phyloP scores from a whole-genome alignment of 2,329 filamentous ascomycete species.

The Penicillium rolfsii region DNA sequence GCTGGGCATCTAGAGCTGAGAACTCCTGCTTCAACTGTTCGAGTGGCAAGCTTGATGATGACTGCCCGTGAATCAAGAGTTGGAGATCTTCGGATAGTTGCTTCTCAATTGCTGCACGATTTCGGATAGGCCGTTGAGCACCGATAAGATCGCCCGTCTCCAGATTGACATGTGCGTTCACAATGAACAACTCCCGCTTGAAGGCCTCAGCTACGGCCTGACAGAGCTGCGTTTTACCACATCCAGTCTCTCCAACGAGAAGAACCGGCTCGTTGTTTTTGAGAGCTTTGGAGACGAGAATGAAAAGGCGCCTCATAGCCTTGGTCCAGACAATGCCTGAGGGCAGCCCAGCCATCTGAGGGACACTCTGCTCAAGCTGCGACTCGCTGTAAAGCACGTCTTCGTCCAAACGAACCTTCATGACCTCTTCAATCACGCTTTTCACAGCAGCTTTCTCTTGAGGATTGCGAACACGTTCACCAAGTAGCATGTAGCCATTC shows the following conservation, averaged over 20 bases:
- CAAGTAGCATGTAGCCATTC: constrained; percentile 95
- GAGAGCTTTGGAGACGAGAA: constrained; percentile 84
- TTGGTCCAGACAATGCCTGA: constrained; percentile 82
- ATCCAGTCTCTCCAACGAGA: constrained; percentile 93
- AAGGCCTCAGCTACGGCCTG: constrained; percentile 86
- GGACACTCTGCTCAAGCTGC: constrained; percentile 59
- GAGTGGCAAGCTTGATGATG: constrained; percentile 45
- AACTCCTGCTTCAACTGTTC: constrained; percentile 65
- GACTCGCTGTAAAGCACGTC: constrained; percentile 70
- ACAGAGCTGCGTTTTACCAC: constrained; percentile 95
- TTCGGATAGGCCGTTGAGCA: constrained; percentile 87
- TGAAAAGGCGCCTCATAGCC: constrained; percentile 89
- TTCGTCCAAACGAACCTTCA: constrained; percentile 82
- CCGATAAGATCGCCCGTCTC: constrained; percentile 97
- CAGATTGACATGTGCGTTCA: constrained; percentile 98
- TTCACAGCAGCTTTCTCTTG: constrained; percentile 86
- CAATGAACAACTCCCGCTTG: constrained; percentile 75
- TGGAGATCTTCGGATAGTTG: constrained; percentile 66
- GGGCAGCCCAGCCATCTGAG: constrained; percentile 43
- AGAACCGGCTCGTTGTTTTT: constrained; percentile 91
- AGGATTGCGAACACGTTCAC: constrained; percentile 87
- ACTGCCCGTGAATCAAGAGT: constrained; percentile 44
- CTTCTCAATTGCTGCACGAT: constrained; percentile 73
- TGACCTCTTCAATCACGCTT: constrained; percentile 82
- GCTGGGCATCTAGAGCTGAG: constrained; percentile 54